These are phyloP conservation scores for Globisporangium sylvaticum DNA, from an alignment of 352 stramenopile species.

Conservation along the genomic window DNA sequence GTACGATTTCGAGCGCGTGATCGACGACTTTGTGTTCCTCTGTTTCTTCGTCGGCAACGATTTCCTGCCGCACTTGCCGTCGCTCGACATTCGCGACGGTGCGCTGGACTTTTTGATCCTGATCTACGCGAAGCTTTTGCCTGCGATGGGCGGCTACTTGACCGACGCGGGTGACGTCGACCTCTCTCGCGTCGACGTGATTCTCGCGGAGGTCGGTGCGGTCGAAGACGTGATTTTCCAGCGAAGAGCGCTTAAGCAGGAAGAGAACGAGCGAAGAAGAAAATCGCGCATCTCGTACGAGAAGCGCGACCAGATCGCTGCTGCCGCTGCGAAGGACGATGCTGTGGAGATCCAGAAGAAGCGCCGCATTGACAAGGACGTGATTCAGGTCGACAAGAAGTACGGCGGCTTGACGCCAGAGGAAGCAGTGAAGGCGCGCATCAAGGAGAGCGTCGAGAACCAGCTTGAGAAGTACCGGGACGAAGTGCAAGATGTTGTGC, in stretches of 20 bases:
- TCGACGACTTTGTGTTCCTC: constrained; percentile 99
- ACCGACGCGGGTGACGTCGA: constrained; percentile 94
- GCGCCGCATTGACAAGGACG: constrained; percentile 54
- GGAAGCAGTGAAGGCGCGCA: constrained; percentile 75
- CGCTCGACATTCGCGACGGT: constrained; percentile 98
- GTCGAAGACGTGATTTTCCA: constrained; percentile 97
- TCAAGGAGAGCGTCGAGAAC: constrained; percentile 72
- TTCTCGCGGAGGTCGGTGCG: constrained; percentile 93
- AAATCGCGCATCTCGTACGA: constrained; percentile 66
- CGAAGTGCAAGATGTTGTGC: constrained; percentile 91
- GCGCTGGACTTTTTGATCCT: constrained; percentile 97
- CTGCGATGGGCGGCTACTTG: constrained; percentile 92
- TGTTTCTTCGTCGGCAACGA: constrained; percentile 99
- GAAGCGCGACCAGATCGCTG: constrained; percentile 69
- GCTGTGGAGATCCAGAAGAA: constrained; percentile 82
- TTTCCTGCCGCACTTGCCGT: constrained; percentile 98
- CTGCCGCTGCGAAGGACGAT: constrained; percentile 53
- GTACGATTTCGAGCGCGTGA: constrained; percentile 96
- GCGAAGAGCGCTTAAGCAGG: constrained; percentile 77
- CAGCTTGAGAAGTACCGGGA: constrained; percentile 81
- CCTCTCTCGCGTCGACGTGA: constrained; percentile 93
- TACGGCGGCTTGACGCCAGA: constrained; percentile 59
- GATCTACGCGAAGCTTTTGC: constrained; percentile 91
- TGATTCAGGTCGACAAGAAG: constrained; percentile 66
- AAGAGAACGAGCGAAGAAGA: constrained; percentile 65